Conservation (phyloP, 2,329 filamentous ascomycete species). For the Apiospora marii region DNA sequence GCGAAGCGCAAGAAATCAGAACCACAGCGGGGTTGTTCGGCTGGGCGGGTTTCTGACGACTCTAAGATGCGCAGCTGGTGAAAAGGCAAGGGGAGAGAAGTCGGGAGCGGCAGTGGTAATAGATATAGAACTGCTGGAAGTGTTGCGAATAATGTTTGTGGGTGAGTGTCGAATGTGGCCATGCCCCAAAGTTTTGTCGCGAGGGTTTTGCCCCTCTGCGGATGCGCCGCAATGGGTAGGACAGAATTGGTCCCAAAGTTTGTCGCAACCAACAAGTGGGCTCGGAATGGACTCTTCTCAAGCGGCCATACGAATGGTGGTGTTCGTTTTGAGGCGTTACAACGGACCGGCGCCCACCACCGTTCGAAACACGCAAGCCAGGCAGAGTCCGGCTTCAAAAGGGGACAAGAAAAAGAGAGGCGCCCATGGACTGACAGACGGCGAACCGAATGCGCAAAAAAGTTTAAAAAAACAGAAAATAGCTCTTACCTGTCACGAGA, state of each 20-base stretch:
- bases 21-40: constrained; percentile 11
- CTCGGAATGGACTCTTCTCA: constrained; percentile 11
- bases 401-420: background rate
- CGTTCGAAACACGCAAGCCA: background rate
- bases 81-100: background rate
- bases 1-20: constrained; percentile 1
- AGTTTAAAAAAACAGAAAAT: constrained; percentile 12
- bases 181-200: constrained; percentile 7
- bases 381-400: constrained; percentile 7
- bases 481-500: constrained; percentile 24
- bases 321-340: background rate
- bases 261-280: constrained; percentile 5
- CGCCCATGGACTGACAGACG: background rate
- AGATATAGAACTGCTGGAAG: background rate
- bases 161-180: background rate
- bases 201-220: constrained; percentile 10
- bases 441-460: constrained; percentile 4
- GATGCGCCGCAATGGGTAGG: constrained; percentile 9
- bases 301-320: background rate
- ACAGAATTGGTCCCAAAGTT: constrained; percentile 9
- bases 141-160: background rate
- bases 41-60: background rate
- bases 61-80: background rate
- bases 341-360: constrained; percentile 2
- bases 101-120: background rate